Conservation (phyloP, 345 rosid species). For the Eucalyptus camaldulensis region DNA sequence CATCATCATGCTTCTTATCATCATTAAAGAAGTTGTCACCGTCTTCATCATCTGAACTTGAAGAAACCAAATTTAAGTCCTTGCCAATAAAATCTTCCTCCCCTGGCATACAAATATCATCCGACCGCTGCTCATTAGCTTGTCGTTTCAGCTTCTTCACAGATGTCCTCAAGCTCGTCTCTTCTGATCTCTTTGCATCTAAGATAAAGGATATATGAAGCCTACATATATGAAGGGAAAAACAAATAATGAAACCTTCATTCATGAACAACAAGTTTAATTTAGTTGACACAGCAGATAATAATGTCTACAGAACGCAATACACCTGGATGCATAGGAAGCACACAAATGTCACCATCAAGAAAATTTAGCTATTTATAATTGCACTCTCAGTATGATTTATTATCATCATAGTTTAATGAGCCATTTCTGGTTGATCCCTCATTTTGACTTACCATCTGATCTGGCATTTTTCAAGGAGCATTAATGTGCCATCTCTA, state of each 20-base stretch:
- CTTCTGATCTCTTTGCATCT: background rate
- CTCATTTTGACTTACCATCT: too few species aligned
- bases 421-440: too few species aligned
- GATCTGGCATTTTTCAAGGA: too few species aligned
- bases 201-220: background rate
- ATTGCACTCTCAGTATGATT: too few species aligned
- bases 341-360: background rate
- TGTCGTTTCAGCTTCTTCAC: background rate
- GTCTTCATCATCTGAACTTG: constrained; percentile 64
- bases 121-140: too few species aligned
- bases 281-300: background rate
- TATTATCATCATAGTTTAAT: too few species aligned
- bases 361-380: background rate
- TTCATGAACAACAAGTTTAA: background rate
- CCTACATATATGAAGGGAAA: background rate
- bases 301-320: background rate
- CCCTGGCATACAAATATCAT: too few species aligned
- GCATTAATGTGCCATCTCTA: too few species aligned
- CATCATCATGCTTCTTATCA: constrained; percentile 6
- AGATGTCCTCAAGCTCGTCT: background rate
- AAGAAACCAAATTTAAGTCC: constrained; percentile 48
- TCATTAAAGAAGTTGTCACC: constrained; percentile 15
- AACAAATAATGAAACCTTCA: background rate
- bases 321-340: too few species aligned
- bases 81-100: constrained; percentile 43